These are phyloP conservation scores for Aechmea fasciata DNA, from an alignment of 176 grass and related monocot species.

Conservation along the genomic window DNA sequence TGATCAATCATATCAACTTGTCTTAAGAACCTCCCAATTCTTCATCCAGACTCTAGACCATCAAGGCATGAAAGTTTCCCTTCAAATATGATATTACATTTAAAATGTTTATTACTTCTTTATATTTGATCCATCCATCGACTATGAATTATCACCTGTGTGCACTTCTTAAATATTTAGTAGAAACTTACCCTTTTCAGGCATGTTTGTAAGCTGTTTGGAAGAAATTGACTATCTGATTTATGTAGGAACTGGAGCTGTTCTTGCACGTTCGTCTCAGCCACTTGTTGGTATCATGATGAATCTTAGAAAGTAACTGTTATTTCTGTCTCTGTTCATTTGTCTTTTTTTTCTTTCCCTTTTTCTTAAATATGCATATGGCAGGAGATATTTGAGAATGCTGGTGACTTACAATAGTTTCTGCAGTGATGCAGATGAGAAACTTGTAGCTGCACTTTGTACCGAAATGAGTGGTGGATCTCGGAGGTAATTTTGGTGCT, in stretches of 20 bases:
- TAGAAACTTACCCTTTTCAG: neutral
- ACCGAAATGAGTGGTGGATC: conserved; percentile 23
- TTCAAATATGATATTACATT: neutral
- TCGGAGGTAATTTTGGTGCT: conserved; percentile 36
- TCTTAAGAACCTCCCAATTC: neutral
- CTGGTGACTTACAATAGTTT: conserved; percentile 4
- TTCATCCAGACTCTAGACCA: neutral
- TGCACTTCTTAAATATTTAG: neutral
- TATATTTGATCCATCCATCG: neutral
- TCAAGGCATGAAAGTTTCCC: neutral
- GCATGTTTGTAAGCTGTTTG: neutral
- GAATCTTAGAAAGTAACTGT: conserved; percentile 80
- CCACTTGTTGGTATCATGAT: conserved; percentile 93
- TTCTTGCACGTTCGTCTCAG: conserved; percentile 93
- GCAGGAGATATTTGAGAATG: conserved; percentile 9
- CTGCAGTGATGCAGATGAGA: conserved; percentile 86
- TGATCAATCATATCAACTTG: too few species aligned
- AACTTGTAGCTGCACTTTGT: conserved; percentile 81
- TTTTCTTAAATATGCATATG: conserved; percentile 14
- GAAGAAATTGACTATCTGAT: neutral
- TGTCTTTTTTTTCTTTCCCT: conserved; percentile 11
- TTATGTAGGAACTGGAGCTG: conserved; percentile 72
- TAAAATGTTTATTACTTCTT: neutral
- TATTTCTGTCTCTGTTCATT: conserved; percentile 12
- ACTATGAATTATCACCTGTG: neutral